These are phyloP conservation scores for Fusarium transvaalense DNA, from an alignment of 2,329 filamentous ascomycete genomes.

Conservation along the genomic window DNA sequence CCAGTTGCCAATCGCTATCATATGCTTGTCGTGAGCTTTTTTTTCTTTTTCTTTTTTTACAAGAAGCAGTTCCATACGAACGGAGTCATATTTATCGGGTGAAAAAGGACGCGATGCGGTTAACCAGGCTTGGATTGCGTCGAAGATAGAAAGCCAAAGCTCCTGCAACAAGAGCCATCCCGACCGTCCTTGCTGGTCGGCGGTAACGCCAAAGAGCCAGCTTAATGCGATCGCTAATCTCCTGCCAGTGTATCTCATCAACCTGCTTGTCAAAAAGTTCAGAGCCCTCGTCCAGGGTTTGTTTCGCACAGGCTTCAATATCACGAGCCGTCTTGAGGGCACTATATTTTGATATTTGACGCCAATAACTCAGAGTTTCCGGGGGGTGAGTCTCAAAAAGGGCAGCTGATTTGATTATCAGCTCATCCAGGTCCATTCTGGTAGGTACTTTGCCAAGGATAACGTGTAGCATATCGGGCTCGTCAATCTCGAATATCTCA, in stretches of 20 bases:
- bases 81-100: slow-evolving; percentile 28
- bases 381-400: slow-evolving; percentile 79
- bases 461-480: slow-evolving; percentile 92
- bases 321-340: slow-evolving; percentile 85
- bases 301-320: slow-evolving; percentile 60
- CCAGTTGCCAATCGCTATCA: slow-evolving; percentile 19
- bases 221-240: slow-evolving; percentile 56
- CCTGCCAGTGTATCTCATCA: slow-evolving; percentile 75
- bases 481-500: slow-evolving; percentile 91
- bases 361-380: slow-evolving; percentile 78
- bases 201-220: slow-evolving; percentile 72
- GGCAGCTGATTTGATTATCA: slow-evolving; percentile 74
- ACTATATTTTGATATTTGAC: slow-evolving; percentile 77
- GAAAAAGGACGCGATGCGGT: slow-evolving; percentile 48
- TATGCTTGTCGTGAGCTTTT: slow-evolving; percentile 1
- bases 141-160: slow-evolving; percentile 76
- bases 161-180: slow-evolving; percentile 75
- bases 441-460: slow-evolving; percentile 88
- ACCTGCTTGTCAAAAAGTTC: slow-evolving; percentile 78
- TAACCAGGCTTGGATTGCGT: slow-evolving; percentile 56
- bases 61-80: neutral
- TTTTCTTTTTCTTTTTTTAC: too few species aligned
- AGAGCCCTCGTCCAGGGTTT: slow-evolving; percentile 75
- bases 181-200: slow-evolving; percentile 71
- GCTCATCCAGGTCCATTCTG: slow-evolving; percentile 81